phyloP scores from a whole-genome alignment of 2,329 filamentous ascomycete genomes.

The Chaetomium globosum region DNA sequence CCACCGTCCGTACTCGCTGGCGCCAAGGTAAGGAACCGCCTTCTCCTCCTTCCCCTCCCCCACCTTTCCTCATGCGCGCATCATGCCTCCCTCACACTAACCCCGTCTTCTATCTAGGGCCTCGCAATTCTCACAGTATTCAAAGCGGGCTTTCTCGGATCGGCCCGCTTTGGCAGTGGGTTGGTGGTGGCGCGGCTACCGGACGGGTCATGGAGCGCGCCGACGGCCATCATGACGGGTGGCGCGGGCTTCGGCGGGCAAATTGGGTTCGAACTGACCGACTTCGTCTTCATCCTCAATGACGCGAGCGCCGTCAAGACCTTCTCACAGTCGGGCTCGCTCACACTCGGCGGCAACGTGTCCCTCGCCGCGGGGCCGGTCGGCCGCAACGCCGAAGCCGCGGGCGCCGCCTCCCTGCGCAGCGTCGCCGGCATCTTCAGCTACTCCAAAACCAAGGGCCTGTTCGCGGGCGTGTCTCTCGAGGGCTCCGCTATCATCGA shows the following conservation, averaged over 20 bases:
- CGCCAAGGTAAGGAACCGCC: conserved; percentile 69
- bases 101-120: conserved; percentile 50
- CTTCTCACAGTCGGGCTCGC: conserved; percentile 86
- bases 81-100: not conserved
- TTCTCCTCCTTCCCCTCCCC: not conserved
- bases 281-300: conserved; percentile 98
- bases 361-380: conserved; percentile 93
- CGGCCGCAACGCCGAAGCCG: conserved; percentile 92
- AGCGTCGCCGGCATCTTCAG: conserved; percentile 91
- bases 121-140: conserved; percentile 84
- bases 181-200: conserved; percentile 78
- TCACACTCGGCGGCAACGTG: conserved; percentile 94
- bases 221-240: conserved; percentile 76
- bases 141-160: conserved; percentile 84
- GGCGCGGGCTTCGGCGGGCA: conserved; percentile 84
- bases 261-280: conserved; percentile 84
- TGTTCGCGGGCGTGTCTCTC: conserved; percentile 93
- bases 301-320: conserved; percentile 86
- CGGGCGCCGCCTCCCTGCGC: conserved; percentile 87
- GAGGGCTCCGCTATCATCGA: conserved; percentile 94
- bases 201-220: conserved; percentile 79
- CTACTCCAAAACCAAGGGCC: conserved; percentile 96
- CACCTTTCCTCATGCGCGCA: not conserved
- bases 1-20: conserved; percentile 85
- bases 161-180: conserved; percentile 78